Evolutionary conservation across 2,329 filamentous ascomycete species (phyloP).

Genomic region (Apiospora kogelbergensis): DNA sequence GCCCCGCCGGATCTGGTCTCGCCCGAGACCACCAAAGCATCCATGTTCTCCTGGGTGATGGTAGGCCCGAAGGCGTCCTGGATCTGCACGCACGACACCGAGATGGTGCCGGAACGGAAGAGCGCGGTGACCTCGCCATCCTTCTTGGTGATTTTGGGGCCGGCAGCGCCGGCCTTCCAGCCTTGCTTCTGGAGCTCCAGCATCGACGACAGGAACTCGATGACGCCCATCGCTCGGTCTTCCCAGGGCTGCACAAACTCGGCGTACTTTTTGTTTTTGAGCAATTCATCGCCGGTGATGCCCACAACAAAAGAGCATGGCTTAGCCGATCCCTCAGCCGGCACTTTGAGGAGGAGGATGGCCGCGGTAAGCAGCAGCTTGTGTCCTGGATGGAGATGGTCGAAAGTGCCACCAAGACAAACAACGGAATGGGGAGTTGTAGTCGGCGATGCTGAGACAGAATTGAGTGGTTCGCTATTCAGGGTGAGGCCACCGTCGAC

Average conservation of each 20-base stretch:
- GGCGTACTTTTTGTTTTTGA: slow-evolving; percentile 86
- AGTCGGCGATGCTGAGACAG: background rate
- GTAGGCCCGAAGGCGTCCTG: slow-evolving; percentile 89
- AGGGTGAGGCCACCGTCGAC: slow-evolving; percentile 55
- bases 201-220: slow-evolving; percentile 71
- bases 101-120: slow-evolving; percentile 60
- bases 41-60: slow-evolving; percentile 75
- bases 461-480: slow-evolving; percentile 26
- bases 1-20: slow-evolving; percentile 84
- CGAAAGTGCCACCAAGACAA: slow-evolving; percentile 90
- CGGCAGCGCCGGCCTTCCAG: slow-evolving; percentile 42
- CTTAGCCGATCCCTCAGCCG: slow-evolving; percentile 34
- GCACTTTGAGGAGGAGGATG: slow-evolving; percentile 65
- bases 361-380: slow-evolving; percentile 94
- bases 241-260: slow-evolving; percentile 81
- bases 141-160: slow-evolving; percentile 31
- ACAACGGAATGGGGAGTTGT: slow-evolving; percentile 55
- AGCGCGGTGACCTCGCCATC: slow-evolving; percentile 49
- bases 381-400: slow-evolving; percentile 92
- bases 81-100: slow-evolving; percentile 79
- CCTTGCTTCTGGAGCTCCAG: slow-evolving; percentile 43
- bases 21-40: slow-evolving; percentile 79
- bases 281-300: slow-evolving; percentile 82
- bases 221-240: slow-evolving; percentile 65
- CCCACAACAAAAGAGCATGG: slow-evolving; percentile 72